phyloP scores from a whole-genome alignment of 805 yeast species.

The Pachysolen tannophilus region DNA sequence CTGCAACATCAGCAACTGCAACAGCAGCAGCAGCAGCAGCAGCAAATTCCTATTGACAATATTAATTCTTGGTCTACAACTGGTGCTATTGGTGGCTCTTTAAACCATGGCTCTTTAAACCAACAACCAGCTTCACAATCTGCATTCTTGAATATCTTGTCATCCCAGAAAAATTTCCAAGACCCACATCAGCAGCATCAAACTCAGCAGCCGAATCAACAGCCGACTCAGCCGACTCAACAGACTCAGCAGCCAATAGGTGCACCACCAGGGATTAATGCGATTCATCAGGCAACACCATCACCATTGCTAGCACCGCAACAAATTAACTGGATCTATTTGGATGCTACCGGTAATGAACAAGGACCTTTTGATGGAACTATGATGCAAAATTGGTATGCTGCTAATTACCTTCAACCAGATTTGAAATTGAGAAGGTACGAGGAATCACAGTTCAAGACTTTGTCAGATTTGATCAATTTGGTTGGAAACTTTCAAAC shows the following conservation, averaged over 20 bases:
- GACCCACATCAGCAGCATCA: no score
- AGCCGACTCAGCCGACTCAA: conserved; percentile 1
- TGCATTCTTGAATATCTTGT: neutral
- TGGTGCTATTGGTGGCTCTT: conserved; percentile 6
- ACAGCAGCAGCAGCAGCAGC: neutral
- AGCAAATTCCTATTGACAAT: neutral
- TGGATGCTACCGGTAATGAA: conserved; percentile 59
- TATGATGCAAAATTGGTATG: conserved; percentile 74
- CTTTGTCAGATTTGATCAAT: conserved; percentile 46
- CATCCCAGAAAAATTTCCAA: no score
- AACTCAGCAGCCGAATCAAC: conserved; percentile 1
- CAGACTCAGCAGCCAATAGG: conserved; percentile 3
- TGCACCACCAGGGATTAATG: conserved; percentile 13
- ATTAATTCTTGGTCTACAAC: conserved; percentile 9
- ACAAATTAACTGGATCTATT: conserved; percentile 58
- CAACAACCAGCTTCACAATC: neutral
- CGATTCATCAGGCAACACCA: conserved; percentile 9
- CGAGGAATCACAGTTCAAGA: conserved; percentile 40
- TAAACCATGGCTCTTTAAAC: no score
- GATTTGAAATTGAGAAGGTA: conserved; percentile 52
- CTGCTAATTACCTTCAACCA: conserved; percentile 47
- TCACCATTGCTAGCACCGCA: conserved; percentile 24
- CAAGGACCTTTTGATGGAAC: conserved; percentile 79
- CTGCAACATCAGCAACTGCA: neutral
- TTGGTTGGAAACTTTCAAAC: conserved; percentile 37